phyloP scores from a whole-genome alignment of 371 early-diverging fungal genomes.

The Lichtheimia hyalospora region DNA sequence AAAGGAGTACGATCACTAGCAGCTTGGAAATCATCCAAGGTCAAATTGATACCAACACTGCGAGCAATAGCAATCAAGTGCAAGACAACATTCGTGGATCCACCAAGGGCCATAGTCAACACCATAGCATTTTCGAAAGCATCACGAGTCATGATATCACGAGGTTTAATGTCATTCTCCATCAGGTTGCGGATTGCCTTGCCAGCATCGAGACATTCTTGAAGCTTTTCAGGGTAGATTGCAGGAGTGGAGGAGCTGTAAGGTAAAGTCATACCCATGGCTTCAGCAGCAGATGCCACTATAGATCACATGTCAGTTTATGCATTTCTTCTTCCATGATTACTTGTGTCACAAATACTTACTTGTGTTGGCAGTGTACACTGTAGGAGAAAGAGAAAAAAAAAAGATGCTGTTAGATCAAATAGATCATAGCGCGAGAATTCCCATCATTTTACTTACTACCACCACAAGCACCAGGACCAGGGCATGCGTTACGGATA shows the following conservation, averaged over 20 bases:
- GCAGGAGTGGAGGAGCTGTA: conserved; percentile 92
- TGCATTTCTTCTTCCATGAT: not conserved
- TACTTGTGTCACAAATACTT: conserved; percentile 19
- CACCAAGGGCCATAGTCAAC: conserved; percentile 89
- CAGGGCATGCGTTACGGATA: conserved; percentile 91
- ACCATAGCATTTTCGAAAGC: conserved; percentile 96
- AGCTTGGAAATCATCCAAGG: conserved; percentile 89
- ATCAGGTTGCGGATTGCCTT: conserved; percentile 80
- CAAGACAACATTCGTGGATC: conserved; percentile 95
- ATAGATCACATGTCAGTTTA: not conserved
- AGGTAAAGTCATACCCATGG: conserved; percentile 95
- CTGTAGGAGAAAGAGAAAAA: conserved; percentile 4
- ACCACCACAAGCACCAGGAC: conserved; percentile 97
- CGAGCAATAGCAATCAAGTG: conserved; percentile 94
- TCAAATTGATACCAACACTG: conserved; percentile 75
- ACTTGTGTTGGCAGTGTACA: conserved; percentile 98
- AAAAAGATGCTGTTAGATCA: not conserved
- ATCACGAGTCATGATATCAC: conserved; percentile 92
- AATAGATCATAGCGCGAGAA: not conserved
- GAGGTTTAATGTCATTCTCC: conserved; percentile 88
- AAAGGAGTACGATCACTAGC: conserved; percentile 89
- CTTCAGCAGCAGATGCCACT: conserved; percentile 95
- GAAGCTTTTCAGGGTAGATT: conserved; percentile 75
- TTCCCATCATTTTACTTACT: conserved; percentile 33
- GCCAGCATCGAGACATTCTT: conserved; percentile 88